Conservation (phyloP, 1,284 basidiomycete species). For the Cutaneotrichosporon dermatis region DNA sequence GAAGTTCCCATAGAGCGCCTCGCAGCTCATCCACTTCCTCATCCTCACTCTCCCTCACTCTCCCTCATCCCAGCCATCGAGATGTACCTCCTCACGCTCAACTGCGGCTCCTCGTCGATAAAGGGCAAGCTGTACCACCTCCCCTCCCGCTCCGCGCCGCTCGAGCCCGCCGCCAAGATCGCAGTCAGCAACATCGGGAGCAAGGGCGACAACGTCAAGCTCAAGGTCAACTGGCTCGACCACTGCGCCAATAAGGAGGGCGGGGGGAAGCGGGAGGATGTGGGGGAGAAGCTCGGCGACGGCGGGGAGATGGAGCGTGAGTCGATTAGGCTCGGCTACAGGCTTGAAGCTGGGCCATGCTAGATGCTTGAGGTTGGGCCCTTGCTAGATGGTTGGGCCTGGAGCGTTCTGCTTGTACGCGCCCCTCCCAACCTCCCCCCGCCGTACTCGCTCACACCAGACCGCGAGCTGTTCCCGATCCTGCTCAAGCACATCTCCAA, state of each 20-base stretch:
- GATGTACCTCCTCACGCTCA: conserved; percentile 46
- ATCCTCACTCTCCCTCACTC: neutral
- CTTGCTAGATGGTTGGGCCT: no score
- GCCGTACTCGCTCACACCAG: conserved; percentile 23
- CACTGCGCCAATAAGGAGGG: neutral
- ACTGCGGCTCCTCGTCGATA: conserved; percentile 51
- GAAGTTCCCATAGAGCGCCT: no score
- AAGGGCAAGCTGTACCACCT: conserved; percentile 48
- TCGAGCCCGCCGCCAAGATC: conserved; percentile 29
- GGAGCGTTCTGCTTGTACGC: no score
- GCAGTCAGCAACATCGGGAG: conserved; percentile 45
- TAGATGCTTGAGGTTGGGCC: neutral
- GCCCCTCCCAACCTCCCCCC: no score
- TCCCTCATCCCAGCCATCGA: neutral
- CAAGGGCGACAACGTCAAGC: conserved; percentile 42
- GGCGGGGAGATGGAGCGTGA: conserved; percentile 41
- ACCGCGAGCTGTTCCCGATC: conserved; percentile 39
- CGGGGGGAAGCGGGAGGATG: conserved; percentile 23
- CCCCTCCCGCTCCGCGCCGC: conserved; percentile 16
- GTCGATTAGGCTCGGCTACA: conserved; percentile 6
- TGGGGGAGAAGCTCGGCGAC: conserved; percentile 37
- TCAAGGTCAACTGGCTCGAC: conserved; percentile 31
- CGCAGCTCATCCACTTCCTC: no score
- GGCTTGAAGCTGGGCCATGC: neutral
- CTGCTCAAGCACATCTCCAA: conserved; percentile 39